phyloP scores from a whole-genome alignment of 1,139 yeast species.

The Yamadazyma siamensis region DNA sequence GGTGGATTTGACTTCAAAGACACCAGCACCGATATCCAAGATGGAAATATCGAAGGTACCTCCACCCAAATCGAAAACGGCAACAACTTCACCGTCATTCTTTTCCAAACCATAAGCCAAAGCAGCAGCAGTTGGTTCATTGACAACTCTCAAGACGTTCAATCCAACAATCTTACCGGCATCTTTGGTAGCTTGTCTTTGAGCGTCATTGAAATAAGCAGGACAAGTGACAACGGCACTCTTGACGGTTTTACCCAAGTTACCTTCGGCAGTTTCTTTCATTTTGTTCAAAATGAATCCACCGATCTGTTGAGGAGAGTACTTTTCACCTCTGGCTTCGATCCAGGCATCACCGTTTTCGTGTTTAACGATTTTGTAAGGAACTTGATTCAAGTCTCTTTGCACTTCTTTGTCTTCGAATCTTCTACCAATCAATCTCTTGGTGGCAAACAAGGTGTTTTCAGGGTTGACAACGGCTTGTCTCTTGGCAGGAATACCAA shows the following conservation, averaged over 20 bases:
- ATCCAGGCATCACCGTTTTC: slow-evolving; percentile 99
- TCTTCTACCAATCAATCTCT: slow-evolving; percentile 98
- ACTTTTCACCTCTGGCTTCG: slow-evolving; percentile 92
- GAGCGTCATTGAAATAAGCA: slow-evolving; percentile 60
- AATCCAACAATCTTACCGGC: slow-evolving; percentile 62
- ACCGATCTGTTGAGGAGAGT: slow-evolving; percentile 96
- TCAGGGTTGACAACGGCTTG: slow-evolving; percentile 99
- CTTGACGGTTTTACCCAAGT: slow-evolving; percentile 55
- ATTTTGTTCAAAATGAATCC: slow-evolving; percentile 94
- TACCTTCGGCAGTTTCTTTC: slow-evolving; percentile 82
- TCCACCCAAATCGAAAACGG: slow-evolving; percentile 96
- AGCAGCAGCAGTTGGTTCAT: slow-evolving; percentile 65
- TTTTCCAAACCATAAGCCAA: slow-evolving; percentile 67
- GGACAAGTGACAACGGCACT: slow-evolving; percentile 78
- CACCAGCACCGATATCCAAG: slow-evolving; percentile 97
- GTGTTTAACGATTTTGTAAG: slow-evolving; percentile 96
- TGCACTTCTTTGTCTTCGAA: slow-evolving; percentile 95
- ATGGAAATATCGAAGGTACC: slow-evolving; percentile 98
- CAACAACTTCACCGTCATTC: slow-evolving; percentile 62
- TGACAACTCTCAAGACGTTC: slow-evolving; percentile 57
- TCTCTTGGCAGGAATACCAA: slow-evolving; percentile 98
- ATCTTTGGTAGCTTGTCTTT: slow-evolving; percentile 63
- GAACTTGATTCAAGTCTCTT: slow-evolving; percentile 94
- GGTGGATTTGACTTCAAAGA: slow-evolving; percentile 98
- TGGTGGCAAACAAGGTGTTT: slow-evolving; percentile 96